These are phyloP conservation scores for Schwanniomyces sp. DNA, from an alignment of 805 yeast genomes.

Conservation along the genomic window DNA sequence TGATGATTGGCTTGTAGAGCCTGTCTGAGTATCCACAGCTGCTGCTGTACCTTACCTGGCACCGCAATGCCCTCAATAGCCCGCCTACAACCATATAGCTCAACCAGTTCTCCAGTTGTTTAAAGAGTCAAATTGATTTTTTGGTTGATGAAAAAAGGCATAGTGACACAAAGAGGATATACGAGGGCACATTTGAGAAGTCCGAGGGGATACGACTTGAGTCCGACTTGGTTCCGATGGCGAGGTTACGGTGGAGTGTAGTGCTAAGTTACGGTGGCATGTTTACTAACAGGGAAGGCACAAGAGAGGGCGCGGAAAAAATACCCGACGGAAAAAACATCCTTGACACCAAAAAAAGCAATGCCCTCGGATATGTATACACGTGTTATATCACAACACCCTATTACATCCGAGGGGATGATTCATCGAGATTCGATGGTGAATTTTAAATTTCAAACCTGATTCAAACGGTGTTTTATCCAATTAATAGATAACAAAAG, in stretches of 20 bases:
- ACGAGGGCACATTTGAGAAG: no score
- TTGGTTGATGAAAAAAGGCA: neutral
- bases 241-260: no score
- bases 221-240: no score
- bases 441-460: neutral
- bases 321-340: no score
- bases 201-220: no score
- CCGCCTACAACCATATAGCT: neutral
- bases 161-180: neutral
- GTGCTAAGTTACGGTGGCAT: no score
- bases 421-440: neutral
- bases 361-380: no score
- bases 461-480: no score
- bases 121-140: neutral
- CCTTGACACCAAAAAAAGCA: no score
- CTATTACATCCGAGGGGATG: neutral
- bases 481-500: no score
- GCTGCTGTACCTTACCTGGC: neutral
- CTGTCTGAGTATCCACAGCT: constrained; percentile 24
- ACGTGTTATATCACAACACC: neutral
- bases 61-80: neutral
- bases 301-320: no score
- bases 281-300: no score
- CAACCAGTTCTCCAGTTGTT: neutral
- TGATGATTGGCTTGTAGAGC: constrained; percentile 24